Percentiles rank a stretch among this genome's conserved stretches.
Conservation (phyloP, 2,329 filamentous ascomycete species). For the Alternaria conjuncta region DNA sequence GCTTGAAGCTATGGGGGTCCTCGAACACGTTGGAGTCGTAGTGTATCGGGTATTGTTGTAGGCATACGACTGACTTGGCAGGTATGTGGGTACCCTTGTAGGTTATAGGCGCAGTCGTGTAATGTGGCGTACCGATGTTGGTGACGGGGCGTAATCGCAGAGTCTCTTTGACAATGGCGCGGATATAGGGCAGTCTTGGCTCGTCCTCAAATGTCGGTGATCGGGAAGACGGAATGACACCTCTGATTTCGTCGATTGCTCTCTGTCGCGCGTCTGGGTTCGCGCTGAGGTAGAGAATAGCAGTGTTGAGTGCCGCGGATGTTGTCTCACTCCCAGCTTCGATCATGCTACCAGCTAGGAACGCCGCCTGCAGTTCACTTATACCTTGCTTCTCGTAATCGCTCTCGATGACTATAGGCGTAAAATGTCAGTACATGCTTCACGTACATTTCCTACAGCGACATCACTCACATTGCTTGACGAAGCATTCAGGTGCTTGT, state of each 20-base stretch:
- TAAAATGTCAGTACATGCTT: background rate
- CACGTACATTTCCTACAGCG: background rate
- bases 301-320: constrained; percentile 44
- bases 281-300: constrained; percentile 39
- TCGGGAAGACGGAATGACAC: constrained; percentile 19
- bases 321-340: constrained; percentile 53
- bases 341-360: constrained; percentile 45
- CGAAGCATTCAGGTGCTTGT: constrained; percentile 45
- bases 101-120: constrained; percentile 44
- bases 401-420: constrained; percentile 29
- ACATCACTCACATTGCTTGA: constrained; percentile 27
- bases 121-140: constrained; percentile 46
- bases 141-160: constrained; percentile 50
- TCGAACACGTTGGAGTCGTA: constrained; percentile 48
- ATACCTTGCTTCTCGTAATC: constrained; percentile 49
- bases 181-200: constrained; percentile 48
- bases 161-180: constrained; percentile 51
- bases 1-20: constrained; percentile 51
- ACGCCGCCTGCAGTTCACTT: constrained; percentile 44
- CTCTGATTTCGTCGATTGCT: constrained; percentile 32
- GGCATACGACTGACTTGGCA: constrained; percentile 45
- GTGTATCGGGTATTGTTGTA: constrained; percentile 40
- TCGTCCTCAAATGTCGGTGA: constrained; percentile 54
- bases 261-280: constrained; percentile 22
- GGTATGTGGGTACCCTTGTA: constrained; percentile 55